These are phyloP conservation scores for Adansonia madagascariensis DNA, from an alignment of 441 rosid genomes.

Conservation along the genomic window DNA sequence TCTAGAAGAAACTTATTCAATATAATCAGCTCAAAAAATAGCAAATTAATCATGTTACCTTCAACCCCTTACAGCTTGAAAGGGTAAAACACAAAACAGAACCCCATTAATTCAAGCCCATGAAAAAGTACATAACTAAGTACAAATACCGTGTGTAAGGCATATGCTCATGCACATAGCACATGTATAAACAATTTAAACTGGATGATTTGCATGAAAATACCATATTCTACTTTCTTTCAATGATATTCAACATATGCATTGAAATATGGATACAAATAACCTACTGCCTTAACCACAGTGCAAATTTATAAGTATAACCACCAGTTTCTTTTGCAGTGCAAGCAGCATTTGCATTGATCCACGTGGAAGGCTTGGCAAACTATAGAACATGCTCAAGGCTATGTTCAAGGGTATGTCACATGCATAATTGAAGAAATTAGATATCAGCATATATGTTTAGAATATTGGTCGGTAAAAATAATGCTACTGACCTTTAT, in stretches of 20 bases:
- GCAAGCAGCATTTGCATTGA: not conserved
- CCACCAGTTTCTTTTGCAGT: slow-evolving; percentile 1
- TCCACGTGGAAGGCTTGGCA: not conserved
- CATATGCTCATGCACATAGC: not conserved
- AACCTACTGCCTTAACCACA: not conserved
- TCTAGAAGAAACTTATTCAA: not conserved
- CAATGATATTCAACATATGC: not conserved
- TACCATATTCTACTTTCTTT: not conserved
- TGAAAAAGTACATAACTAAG: not conserved
- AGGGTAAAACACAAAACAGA: not conserved
- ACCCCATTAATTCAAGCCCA: not conserved
- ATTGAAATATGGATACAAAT: not conserved
- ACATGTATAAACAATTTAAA: not conserved
- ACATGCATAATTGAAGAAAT: slow-evolving; percentile 12
- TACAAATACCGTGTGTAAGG: not conserved
- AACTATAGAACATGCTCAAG: not conserved
- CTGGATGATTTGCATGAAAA: not conserved
- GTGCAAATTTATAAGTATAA: slow-evolving; percentile 10
- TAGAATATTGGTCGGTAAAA: not conserved
- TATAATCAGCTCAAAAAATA: not conserved
- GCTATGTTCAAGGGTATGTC: not conserved
- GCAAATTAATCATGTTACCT: slow-evolving; percentile 10
- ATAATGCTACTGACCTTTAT: slow-evolving; percentile 61
- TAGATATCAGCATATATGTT: not conserved
- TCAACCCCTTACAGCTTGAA: not conserved